Percentiles rank a stretch among this genome's conserved stretches.
These are phyloP conservation scores for Endoconidiophora laricicola DNA, from an alignment of 2,329 filamentous ascomycete genomes.

Conservation along the genomic window DNA sequence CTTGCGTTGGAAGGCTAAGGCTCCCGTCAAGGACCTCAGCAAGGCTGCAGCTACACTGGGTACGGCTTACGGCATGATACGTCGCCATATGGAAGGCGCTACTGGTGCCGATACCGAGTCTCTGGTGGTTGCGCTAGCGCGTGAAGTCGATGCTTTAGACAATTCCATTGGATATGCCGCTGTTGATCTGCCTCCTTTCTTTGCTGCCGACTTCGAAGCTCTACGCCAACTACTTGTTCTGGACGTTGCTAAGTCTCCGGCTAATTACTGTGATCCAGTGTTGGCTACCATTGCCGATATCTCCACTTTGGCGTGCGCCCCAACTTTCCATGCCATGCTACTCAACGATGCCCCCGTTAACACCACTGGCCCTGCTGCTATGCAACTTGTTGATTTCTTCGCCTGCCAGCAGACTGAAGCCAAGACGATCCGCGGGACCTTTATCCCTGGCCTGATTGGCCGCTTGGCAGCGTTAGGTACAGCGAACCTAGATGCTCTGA, in stretches of 20 bases:
- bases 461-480: constrained; percentile 34
- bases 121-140: constrained; percentile 32
- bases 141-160: constrained; percentile 37
- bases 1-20: constrained; percentile 40
- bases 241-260: constrained; percentile 15
- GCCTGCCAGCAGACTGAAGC: constrained; percentile 21
- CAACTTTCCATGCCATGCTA: constrained; percentile 28
- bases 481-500: constrained; percentile 42
- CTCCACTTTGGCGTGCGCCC: constrained; percentile 31
- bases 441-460: constrained; percentile 32
- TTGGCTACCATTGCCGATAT: constrained; percentile 20
- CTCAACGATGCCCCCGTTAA: constrained; percentile 20
- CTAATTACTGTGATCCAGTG: constrained; percentile 1
- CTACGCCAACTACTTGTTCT: constrained; percentile 36
- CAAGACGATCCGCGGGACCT: constrained; percentile 26
- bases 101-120: constrained; percentile 25
- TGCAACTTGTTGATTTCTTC: constrained; percentile 33
- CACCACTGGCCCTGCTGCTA: constrained; percentile 17
- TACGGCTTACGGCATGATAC: constrained; percentile 38
- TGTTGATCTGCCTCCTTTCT: constrained; percentile 29
- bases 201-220: constrained; percentile 38
- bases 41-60: constrained; percentile 38
- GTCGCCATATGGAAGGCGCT: constrained; percentile 20
- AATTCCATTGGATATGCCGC: constrained; percentile 26
- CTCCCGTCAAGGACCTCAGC: constrained; percentile 33